Base-by-base conservation (phyloP, 805 yeast genomes). In the Lipomyces anomalus region DNA sequence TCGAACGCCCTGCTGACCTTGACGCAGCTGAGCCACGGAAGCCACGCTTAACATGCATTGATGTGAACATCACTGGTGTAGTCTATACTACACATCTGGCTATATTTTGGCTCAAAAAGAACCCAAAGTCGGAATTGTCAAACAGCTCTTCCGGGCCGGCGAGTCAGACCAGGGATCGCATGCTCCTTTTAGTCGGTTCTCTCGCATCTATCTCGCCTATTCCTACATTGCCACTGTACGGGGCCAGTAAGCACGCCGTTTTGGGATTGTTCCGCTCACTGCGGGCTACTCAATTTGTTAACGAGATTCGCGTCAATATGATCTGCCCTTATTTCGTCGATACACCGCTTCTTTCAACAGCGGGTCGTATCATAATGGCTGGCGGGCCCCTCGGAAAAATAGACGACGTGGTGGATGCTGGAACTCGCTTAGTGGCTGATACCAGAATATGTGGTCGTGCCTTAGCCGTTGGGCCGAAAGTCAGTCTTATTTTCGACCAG, bases 41-140 rank as follows among this genome's bases (percentile, higher is more conserved):
- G 36, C 48, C 48, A 4, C 24, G 40, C 18, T 20, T 44, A 33
- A 22, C 13, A 21, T 36, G 40, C n/a, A 22, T 44, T 13, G 48
- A 44, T 11, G 44, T 44, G 6, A 41, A 44, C 35, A 23, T 44
- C 3, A 21, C 24, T 18, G 48, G 48, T 16, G 39, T 38, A 16
- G 24, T 44, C 16, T 44, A 44, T 38, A 26, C 40, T 16, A 24
- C 39, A 11, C 39, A 41, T 37, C 35, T 44, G 22, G 35, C 44
- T 4, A 11, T 35, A 4, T 44, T 44, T 22, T 44, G 40, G 24
- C 39, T 44, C 22, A 18, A 41, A 34, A 35, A 44, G 30, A 44
- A 44, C 35, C 48, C 48, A 5, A 23, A 23, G 18, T 34, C 37
- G 1, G 6, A 34, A 23, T 23, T 23, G 9, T 22, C 20, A 34